Percentiles rank a stretch among this genome's conserved stretches.
Conservation (phyloP, 192 early-diverging fungal species). For the Entomortierella lignicola region DNA sequence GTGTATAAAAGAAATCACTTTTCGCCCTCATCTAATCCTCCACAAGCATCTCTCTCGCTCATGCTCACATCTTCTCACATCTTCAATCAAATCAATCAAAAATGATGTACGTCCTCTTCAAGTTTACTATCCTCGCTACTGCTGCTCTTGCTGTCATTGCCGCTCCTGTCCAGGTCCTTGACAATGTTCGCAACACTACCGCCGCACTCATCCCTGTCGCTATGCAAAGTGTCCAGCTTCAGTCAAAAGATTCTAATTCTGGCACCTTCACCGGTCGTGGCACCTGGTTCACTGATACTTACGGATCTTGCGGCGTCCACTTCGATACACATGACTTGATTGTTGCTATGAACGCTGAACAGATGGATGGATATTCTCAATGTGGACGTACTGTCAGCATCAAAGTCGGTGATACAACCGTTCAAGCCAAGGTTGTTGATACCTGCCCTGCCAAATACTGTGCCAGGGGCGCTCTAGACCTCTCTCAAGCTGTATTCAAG, state of each 20-base stretch:
- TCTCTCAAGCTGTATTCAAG: constrained; percentile 54
- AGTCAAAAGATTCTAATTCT: no score
- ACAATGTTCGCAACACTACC: constrained; percentile 4
- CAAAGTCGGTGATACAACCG: constrained; percentile 32
- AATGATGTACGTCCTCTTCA: constrained; percentile 47
- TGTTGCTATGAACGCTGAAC: constrained; percentile 56
- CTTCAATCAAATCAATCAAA: not conserved
- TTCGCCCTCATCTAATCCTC: no score
- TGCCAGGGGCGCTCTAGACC: constrained; percentile 37
- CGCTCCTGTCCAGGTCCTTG: constrained; percentile 16
- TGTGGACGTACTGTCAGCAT: constrained; percentile 53
- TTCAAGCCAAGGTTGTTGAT: constrained; percentile 53
- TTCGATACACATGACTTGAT: constrained; percentile 56
- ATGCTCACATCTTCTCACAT: no score
- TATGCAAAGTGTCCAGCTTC: not conserved
- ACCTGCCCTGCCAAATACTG: constrained; percentile 58
- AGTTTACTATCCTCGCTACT: constrained; percentile 37
- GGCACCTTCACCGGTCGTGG: constrained; percentile 45
- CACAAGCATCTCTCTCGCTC: no score
- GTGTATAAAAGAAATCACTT: no score
- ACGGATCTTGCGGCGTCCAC: constrained; percentile 51
- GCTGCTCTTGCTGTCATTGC: constrained; percentile 28
- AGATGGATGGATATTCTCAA: constrained; percentile 50
- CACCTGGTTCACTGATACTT: constrained; percentile 56
- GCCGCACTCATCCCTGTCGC: not conserved